Percentiles rank a stretch among this genome's conserved stretches.
phyloP scores from a whole-genome alignment of 73 alveolate genomes.

The Tetrahymena thermophila region DNA sequence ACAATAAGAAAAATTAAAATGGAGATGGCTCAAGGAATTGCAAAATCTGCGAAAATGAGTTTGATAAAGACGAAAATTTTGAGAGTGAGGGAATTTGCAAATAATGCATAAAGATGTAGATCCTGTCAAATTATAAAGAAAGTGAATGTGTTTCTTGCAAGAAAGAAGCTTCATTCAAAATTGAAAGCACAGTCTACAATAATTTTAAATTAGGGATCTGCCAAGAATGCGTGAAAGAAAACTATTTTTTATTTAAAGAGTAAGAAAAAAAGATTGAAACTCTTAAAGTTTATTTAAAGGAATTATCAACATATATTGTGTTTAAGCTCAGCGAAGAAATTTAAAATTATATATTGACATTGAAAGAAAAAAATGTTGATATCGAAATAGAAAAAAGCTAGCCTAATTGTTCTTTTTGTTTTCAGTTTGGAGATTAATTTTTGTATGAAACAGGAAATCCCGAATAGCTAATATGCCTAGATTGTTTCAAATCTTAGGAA shows the following conservation, averaged over 20 bases:
- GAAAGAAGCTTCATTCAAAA: neutral
- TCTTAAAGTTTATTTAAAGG: neutral
- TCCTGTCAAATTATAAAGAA: neutral
- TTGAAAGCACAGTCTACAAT: neutral
- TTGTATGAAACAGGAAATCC: neutral
- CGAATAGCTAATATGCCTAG: neutral
- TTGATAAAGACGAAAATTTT: neutral
- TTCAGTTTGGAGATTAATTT: neutral
- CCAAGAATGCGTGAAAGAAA: neutral
- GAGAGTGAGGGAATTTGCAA: neutral
- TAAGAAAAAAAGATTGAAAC: neutral
- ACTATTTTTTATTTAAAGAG: neutral
- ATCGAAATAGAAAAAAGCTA: neutral
- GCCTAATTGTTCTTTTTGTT: neutral
- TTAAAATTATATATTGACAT: no score
- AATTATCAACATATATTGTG: neutral
- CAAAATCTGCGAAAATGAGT: neutral
- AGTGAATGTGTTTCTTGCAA: neutral
- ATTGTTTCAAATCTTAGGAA: neutral
- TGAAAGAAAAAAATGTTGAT: neutral
- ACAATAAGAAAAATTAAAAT: neutral
- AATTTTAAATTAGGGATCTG: neutral
- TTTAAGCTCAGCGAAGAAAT: no score
- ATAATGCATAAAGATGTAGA: neutral
- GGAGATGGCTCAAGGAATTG: neutral